Conservation (phyloP, 176 grass and related monocot species). For the Oryza australiensis region DNA sequence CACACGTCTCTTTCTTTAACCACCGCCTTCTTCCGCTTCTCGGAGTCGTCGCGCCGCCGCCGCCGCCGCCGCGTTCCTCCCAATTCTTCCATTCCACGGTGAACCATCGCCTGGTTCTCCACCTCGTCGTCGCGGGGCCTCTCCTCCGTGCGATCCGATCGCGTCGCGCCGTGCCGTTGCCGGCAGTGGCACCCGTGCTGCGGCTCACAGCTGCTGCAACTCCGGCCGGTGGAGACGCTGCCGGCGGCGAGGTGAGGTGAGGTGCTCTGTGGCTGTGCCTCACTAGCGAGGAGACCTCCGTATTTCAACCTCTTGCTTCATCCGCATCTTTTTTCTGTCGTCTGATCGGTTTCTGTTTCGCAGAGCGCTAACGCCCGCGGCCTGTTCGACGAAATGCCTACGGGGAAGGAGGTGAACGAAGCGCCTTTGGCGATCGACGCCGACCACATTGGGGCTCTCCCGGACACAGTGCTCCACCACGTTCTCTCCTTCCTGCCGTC, state of each 20-base stretch:
- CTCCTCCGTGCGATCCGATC: not conserved
- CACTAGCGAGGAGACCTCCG: not conserved
- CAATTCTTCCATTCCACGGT: not conserved
- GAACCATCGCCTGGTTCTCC: not conserved
- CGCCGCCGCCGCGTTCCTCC: not conserved
- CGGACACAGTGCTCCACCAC: not conserved
- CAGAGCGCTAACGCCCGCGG: not conserved
- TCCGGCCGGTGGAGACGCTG: not conserved
- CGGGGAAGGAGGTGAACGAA: not conserved
- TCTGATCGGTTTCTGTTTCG: not conserved
- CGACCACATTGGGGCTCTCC: not conserved
- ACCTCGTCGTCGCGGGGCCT: not conserved
- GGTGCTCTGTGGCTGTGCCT: not conserved
- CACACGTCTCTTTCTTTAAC: not conserved
- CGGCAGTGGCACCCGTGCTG: no score
- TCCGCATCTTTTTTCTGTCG: not conserved
- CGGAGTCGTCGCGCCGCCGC: not conserved
- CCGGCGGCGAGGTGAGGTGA: not conserved
- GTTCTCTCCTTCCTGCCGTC: not conserved
- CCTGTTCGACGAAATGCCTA: not conserved
- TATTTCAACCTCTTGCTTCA: not conserved
- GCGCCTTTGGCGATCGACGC: not conserved
- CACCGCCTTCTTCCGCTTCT: not conserved
- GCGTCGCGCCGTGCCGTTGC: no score
- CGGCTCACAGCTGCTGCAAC: not conserved